A percentile compares a stretch with the other conserved stretches of the same genome.
phyloP scores from a whole-genome alignment of 2,329 filamentous ascomycete genomes.

The Tolypocladium inflatum region DNA sequence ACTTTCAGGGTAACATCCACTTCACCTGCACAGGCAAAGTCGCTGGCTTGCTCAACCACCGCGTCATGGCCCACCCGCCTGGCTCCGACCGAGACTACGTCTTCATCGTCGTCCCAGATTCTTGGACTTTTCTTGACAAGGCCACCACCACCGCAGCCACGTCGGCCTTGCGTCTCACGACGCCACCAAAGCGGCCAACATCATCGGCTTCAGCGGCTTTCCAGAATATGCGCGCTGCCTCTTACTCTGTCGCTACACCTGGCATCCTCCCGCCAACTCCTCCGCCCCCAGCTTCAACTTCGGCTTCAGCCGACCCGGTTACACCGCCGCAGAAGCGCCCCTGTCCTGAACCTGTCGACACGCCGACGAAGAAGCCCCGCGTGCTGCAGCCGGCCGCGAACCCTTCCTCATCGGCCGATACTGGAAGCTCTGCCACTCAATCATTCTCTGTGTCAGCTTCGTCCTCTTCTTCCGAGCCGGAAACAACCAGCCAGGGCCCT shows the following conservation, averaged over 20 bases:
- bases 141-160: background rate
- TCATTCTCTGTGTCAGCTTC: background rate
- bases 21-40: background rate
- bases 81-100: background rate
- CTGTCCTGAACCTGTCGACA: background rate
- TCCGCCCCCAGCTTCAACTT: background rate
- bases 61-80: background rate
- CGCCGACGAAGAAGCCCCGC: constrained; percentile 1
- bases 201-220: constrained; percentile 1
- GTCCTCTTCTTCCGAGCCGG: no score
- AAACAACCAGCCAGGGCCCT: no score
- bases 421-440: no score
- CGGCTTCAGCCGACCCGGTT: background rate
- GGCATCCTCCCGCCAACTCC: constrained; percentile 1
- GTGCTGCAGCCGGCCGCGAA: background rate
- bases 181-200: constrained; percentile 2
- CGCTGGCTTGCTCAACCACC: background rate
- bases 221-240: constrained; percentile 1
- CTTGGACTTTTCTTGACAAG: background rate
- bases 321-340: background rate
- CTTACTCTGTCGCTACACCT: constrained; percentile 1
- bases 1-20: background rate
- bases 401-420: background rate
- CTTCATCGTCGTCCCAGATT: background rate
- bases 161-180: background rate